Evolutionary conservation across 805 yeast species (phyloP).

Genomic region (Saccharomycopsis sp.): DNA sequence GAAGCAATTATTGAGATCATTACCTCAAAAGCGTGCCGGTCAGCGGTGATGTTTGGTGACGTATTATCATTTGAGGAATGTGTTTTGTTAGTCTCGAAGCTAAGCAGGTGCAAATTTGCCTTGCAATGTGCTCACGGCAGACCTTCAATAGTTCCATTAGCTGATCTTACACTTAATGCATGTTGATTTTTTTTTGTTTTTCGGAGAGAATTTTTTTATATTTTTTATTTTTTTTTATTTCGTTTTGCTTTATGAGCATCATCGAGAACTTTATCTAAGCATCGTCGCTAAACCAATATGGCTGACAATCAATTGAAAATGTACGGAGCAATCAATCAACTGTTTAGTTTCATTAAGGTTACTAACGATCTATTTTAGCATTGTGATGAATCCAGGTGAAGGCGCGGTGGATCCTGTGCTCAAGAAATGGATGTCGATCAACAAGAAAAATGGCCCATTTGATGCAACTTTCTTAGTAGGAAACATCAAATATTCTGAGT

Average conservation of each 20-base stretch:
- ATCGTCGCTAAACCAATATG: too few relatives aligned
- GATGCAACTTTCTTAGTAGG: slow-evolving; percentile 12
- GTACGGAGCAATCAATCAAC: too few relatives aligned
- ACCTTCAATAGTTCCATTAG: slow-evolving; percentile 59
- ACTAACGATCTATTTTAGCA: too few relatives aligned
- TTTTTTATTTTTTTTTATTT: too few relatives aligned
- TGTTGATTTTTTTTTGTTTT: too few relatives aligned
- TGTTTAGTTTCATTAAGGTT: too few relatives aligned
- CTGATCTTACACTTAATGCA: too few relatives aligned
- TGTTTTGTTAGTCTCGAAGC: slow-evolving; percentile 32
- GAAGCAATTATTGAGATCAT: slow-evolving; percentile 40
- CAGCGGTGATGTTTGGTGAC: slow-evolving; percentile 69
- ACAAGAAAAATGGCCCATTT: slow-evolving; percentile 11
- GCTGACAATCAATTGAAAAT: too few relatives aligned
- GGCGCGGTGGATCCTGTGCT: slow-evolving; percentile 12
- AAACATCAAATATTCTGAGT: background rate
- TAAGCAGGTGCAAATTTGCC: slow-evolving; percentile 50
- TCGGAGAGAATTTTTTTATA: too few relatives aligned
- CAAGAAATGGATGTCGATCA: slow-evolving; percentile 14
- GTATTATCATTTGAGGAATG: slow-evolving; percentile 38
- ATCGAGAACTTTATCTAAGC: too few relatives aligned
- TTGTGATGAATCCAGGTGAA: slow-evolving; percentile 11
- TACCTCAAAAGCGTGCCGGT: slow-evolving; percentile 59
- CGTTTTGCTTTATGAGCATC: too few relatives aligned
- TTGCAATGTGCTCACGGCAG: slow-evolving; percentile 85